Base-by-base conservation (phyloP, 2,329 filamentous ascomycete species). In the Cryoendolithus antarcticus region DNA sequence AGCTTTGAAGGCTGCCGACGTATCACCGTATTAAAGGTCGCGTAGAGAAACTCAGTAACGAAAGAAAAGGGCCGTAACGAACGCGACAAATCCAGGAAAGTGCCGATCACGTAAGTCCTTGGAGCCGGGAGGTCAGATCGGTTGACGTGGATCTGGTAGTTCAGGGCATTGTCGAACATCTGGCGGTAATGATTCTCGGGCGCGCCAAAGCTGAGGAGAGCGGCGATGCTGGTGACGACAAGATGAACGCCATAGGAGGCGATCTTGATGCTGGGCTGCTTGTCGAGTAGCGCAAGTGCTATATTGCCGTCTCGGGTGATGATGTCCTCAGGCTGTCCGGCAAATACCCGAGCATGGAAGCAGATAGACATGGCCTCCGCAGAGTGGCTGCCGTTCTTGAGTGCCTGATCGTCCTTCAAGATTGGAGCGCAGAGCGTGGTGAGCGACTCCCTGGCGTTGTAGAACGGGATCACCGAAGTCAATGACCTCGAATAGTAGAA, bases 401-500 rank as follows among this genome's bases (percentile, higher is more conserved):
- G 42, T 9, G 48, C 34, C 39, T 59, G 51, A 33, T 57, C 49
- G 4, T 60, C 58, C 30, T 64, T 58, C 31, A 74, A 39, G 9
- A 59, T 49, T 0, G 71, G 70, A 36, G 65, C 66, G 48, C 88
- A 79, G 0, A 88, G 58, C 0, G 79, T 84, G 55, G 79, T 66
- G 30, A 88, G 76, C 0, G 73, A 82, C 35, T 85, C 80, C 4
- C 72, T 69, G 0, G 81, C 76, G n/a, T 75, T 78, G 0, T 60
- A 55, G 42, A 89, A 89, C 0, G 78, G 77, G 2, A 76, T 68
- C 0, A 74, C 65, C 0, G 82, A 82, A 21, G 76, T 82, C 0
- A 89, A 65, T 0, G 77, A 77, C 44, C 84, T 84, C 0, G 70
- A 62, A 47, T 86, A 89, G 43, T 75, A 83, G 50, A 75, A 86